Percentiles rank a stretch among this genome's conserved stretches.
Conservation (phyloP, 805 yeast species). For the Ogataea populi-albae region DNA sequence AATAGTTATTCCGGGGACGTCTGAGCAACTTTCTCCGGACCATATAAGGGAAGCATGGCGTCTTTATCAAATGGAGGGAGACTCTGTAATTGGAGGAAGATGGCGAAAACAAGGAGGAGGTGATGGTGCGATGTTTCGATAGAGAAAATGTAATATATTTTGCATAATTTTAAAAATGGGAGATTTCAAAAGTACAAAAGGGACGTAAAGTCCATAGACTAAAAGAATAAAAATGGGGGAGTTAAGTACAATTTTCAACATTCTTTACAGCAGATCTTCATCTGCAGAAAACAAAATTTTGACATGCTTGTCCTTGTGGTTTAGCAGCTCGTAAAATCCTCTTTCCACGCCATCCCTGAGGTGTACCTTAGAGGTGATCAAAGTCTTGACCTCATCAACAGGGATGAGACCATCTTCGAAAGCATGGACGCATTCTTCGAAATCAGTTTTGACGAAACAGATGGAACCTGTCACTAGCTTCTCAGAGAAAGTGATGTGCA, state of each 20-base stretch:
- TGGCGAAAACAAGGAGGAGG: constrained; percentile 75
- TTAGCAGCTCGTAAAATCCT: constrained; percentile 42
- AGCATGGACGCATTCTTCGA: constrained; percentile 41
- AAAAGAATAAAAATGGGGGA: neutral
- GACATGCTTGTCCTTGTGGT: constrained; percentile 44
- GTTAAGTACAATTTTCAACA: neutral
- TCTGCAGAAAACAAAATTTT: constrained; percentile 42
- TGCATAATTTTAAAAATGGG: no score
- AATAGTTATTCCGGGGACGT: constrained; percentile 25
- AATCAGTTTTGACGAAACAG: constrained; percentile 43
- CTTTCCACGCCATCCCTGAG: constrained; percentile 39
- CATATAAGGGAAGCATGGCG: constrained; percentile 90
- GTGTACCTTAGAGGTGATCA: constrained; percentile 40
- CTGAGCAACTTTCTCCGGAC: constrained; percentile 72
- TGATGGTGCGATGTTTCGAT: constrained; percentile 69
- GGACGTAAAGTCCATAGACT: no score
- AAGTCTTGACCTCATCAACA: constrained; percentile 32
- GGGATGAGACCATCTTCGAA: constrained; percentile 37
- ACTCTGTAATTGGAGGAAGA: constrained; percentile 54
- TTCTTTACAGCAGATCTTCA: constrained; percentile 7
- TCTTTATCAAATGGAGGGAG: constrained; percentile 62
- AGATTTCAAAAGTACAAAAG: no score
- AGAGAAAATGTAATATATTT: neutral
- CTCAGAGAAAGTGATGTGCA: constrained; percentile 44
- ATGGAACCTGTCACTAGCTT: constrained; percentile 44